Conservation (phyloP, 768 basidiomycete genomes). For the Naganishia vishniacii region DNA sequence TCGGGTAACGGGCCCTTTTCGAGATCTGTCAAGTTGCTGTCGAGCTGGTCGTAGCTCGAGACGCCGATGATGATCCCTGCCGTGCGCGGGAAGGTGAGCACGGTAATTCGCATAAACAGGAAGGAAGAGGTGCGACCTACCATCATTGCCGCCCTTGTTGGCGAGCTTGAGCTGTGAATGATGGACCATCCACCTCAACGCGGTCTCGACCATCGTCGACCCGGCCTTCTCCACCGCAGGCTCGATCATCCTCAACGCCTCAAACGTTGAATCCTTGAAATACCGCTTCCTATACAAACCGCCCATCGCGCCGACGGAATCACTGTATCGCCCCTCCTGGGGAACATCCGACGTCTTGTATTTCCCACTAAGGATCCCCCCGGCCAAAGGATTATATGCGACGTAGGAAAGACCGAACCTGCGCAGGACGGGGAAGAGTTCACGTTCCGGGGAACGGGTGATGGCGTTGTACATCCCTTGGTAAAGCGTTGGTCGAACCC, state of each 20-base stretch:
- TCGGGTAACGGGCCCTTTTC: constrained; percentile 60
- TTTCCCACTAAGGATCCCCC: constrained; percentile 31
- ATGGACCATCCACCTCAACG: constrained; percentile 55
- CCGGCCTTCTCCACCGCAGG: constrained; percentile 50
- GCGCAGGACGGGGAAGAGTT: constrained; percentile 34
- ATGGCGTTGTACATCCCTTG: constrained; percentile 48
- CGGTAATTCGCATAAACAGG: neutral
- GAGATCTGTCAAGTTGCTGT: constrained; percentile 46
- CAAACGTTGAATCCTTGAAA: constrained; percentile 50
- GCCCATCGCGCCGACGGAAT: constrained; percentile 17
- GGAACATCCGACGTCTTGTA: constrained; percentile 26
- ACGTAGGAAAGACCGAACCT: constrained; percentile 43
- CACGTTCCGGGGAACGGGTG: constrained; percentile 33
- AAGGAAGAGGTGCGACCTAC: neutral
- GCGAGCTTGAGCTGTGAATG: constrained; percentile 54
- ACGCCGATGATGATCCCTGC: constrained; percentile 60
- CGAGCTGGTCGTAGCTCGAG: constrained; percentile 57
- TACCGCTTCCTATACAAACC: constrained; percentile 30
- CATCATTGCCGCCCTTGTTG: constrained; percentile 30
- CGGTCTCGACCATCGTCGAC: constrained; percentile 49
- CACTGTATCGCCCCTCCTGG: constrained; percentile 24
- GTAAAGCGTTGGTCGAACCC: constrained; percentile 55
- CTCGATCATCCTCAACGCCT: constrained; percentile 53
- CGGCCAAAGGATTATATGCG: constrained; percentile 44
- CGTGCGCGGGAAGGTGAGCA: neutral